Evolutionary conservation across 805 yeast species (phyloP), one percentile per base, ranked within the genome.

Genomic region (Metschnikowia lunata): DNA sequence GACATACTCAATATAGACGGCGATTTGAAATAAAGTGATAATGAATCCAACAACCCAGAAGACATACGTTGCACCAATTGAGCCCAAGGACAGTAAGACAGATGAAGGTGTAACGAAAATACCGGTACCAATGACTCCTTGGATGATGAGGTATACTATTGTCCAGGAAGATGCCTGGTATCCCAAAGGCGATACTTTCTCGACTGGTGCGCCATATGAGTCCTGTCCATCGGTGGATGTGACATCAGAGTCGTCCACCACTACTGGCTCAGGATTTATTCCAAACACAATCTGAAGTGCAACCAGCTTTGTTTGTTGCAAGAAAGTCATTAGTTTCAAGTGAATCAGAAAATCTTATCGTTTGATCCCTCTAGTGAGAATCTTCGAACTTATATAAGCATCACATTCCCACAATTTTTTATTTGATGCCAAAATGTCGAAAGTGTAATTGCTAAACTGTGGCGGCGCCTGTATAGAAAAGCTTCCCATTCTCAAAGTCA

Each of bases 61-160:
- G 4, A 72, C 64, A 41, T 71, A 72, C 6, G 71, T 54, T 9
- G 72, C 66, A 29, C 77, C 77, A 36, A 72, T 53, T 1, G 74
- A 67, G 1, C 76, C 76, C 42, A 70, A 61, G 1, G 71, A 62
- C n/a, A 57, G 59, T n/a, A 74, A 72, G 45, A 84, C 74, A 1
- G 79, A 69, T 4, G 82, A 78, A 6, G 89, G 86, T 0, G 85
- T 82, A 10, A 85, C 79, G 59, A 84, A 84, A 38, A 84, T 82
- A 63, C 89, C 89, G 0, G 89, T 83, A 50, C 90, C 90, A 36
- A 84, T 71, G 68, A 84, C 78, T 52, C 89, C 79, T 51, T 82
- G 83, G 54, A 83, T 69, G 45, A 82, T 78, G 45, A 82, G 65
- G 40, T 84, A 83, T 42, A 82, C 73, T 42, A 89, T 85, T 36